Evolutionary conservation across 2,329 filamentous ascomycete genomes (phyloP).

Genomic region (Talaromyces marneffei): DNA sequence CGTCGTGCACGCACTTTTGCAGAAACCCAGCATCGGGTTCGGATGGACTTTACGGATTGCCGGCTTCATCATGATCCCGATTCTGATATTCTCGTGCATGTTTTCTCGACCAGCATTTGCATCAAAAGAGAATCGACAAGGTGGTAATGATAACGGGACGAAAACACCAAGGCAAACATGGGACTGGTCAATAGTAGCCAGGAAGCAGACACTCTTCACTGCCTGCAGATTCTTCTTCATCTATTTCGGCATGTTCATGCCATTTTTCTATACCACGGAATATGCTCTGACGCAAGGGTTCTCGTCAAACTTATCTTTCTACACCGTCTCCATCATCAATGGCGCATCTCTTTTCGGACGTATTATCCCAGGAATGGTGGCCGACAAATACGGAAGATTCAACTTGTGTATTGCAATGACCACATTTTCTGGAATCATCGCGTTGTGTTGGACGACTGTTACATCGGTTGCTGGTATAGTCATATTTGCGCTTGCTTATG

Average conservation of each 20-base stretch:
- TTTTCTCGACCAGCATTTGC: conserved; percentile 13
- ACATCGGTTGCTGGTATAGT: conserved; percentile 41
- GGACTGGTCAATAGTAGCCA: conserved; percentile 22
- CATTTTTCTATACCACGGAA: conserved; percentile 34
- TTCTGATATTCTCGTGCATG: conserved; percentile 28
- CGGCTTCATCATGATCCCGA: conserved; percentile 38
- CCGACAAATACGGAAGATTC: conserved; percentile 31
- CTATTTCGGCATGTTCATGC: conserved; percentile 37
- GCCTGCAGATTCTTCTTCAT: conserved; percentile 31
- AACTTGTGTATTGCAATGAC: conserved; percentile 28
- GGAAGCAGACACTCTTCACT: conserved; percentile 21
- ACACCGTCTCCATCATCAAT: conserved; percentile 36
- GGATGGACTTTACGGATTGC: conserved; percentile 37
- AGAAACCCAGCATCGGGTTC: conserved; percentile 23
- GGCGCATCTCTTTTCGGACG: conserved; percentile 35
- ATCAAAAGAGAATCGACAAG: not conserved
- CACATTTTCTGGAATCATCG: conserved; percentile 33
- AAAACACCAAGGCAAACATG: conserved; percentile 7
- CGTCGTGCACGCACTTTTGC: conserved; percentile 26
- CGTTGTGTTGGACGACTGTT: conserved; percentile 43
- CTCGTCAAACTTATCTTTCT: conserved; percentile 30
- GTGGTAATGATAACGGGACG: not conserved
- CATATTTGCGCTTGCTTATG: conserved; percentile 42
- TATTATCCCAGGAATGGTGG: conserved; percentile 31
- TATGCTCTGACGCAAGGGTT: conserved; percentile 26